Evolutionary conservation across 129 eudicot species (phyloP).

Genomic region (Saussurea involucrata): DNA sequence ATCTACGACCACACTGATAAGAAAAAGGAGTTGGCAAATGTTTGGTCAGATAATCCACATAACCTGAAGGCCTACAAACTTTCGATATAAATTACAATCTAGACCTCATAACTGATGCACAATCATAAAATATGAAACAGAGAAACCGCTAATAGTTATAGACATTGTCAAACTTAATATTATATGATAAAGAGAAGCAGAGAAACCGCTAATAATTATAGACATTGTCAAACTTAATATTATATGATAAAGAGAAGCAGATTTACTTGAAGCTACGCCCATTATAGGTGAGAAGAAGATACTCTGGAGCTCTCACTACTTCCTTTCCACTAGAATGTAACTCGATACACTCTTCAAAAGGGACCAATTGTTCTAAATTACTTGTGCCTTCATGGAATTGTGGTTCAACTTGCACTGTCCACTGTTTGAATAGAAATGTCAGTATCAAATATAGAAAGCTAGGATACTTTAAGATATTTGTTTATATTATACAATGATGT

Average conservation of each 20-base stretch:
- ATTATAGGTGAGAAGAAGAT: constrained; percentile 85
- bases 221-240: background rate
- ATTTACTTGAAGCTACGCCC: constrained; percentile 97
- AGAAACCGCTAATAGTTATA: constrained; percentile 5
- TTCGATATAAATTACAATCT: background rate
- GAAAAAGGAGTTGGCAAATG: background rate
- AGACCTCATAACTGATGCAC: background rate
- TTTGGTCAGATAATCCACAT: background rate
- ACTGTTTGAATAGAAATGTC: constrained; percentile 44
- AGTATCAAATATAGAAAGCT: constrained; percentile 6
- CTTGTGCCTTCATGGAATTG: constrained; percentile 94
- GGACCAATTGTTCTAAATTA: constrained; percentile 86
- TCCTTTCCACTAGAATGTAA: constrained; percentile 67
- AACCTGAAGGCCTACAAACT: background rate
- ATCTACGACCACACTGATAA: constrained; percentile 81
- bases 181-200: constrained; percentile 3
- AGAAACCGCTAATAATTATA: constrained; percentile 5
- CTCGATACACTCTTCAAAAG: constrained; percentile 93
- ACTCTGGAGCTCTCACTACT: constrained; percentile 84
- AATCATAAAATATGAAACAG: background rate
- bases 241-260: constrained; percentile 8
- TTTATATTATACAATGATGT: background rate
- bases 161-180: background rate
- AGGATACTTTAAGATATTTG: background rate
- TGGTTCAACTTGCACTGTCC: constrained; percentile 95